Evolutionary conservation across 352 stramenopile species (phyloP).

Genomic region (Globisporangium sylvaticum): DNA sequence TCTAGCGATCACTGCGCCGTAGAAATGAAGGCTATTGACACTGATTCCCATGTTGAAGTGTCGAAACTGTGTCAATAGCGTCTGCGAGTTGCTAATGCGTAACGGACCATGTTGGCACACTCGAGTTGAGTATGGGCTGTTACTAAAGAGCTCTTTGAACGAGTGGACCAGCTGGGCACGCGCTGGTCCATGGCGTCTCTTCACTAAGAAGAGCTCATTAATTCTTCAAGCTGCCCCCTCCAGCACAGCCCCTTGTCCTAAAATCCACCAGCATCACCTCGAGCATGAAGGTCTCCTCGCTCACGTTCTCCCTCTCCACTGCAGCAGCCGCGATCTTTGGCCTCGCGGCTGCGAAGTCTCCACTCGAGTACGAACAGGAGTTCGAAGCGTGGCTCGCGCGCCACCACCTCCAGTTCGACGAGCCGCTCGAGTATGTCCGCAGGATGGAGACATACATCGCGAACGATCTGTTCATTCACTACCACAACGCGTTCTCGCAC

Average conservation of each 20-base stretch:
- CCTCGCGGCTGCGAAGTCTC: background rate
- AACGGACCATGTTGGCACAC: background rate
- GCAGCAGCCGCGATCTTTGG: background rate
- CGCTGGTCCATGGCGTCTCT: background rate
- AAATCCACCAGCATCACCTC: background rate
- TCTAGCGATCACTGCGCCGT: background rate
- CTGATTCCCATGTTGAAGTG: background rate
- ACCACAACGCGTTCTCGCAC: slow-evolving; percentile 30
- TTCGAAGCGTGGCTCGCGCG: slow-evolving; percentile 20
- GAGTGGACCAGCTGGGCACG: background rate
- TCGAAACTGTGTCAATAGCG: background rate
- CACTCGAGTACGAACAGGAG: slow-evolving; percentile 23
- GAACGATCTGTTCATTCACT: slow-evolving; percentile 27
- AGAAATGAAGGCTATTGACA: background rate
- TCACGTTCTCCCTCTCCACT: slow-evolving; percentile 12
- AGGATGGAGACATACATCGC: slow-evolving; percentile 23
- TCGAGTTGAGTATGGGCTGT: background rate
- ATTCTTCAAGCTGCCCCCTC: background rate
- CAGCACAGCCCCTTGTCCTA: background rate
- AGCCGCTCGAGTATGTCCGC: slow-evolving; percentile 21
- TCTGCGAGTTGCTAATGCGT: background rate
- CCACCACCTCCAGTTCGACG: slow-evolving; percentile 10
- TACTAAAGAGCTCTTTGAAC: background rate
- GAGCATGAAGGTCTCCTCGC: slow-evolving; percentile 13
- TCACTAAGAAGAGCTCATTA: background rate